A percentile compares a stretch with the other conserved stretches of the same genome.
phyloP scores from a whole-genome alignment of 2,329 filamentous ascomycete genomes.

The Berkeleyomyces rouxiae region DNA sequence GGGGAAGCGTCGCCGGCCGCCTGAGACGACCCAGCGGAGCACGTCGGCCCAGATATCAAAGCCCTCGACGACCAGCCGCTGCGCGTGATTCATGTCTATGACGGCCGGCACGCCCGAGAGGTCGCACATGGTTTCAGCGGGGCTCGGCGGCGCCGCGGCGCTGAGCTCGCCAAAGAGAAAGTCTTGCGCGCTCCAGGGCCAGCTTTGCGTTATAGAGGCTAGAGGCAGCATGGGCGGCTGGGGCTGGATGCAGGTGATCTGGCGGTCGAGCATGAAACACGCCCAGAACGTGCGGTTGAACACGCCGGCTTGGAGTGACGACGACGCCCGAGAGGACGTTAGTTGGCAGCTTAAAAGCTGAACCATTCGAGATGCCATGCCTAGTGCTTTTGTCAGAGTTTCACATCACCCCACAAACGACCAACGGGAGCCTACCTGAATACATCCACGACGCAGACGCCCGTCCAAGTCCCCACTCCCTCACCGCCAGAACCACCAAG shows the following conservation, averaged over 20 bases:
- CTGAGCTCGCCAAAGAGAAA: conserved; percentile 23
- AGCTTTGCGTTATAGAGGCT: conserved; percentile 21
- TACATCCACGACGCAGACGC: conserved; percentile 6
- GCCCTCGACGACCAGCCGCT: conserved; percentile 21
- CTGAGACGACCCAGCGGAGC: conserved; percentile 26
- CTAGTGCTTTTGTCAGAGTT: neutral
- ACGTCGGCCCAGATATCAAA: conserved; percentile 29
- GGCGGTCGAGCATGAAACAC: conserved; percentile 29
- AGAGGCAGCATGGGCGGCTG: conserved; percentile 24
- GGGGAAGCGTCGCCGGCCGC: conserved; percentile 27
- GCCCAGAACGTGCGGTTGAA: conserved; percentile 25
- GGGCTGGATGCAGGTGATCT: conserved; percentile 27
- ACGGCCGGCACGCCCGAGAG: conserved; percentile 11
- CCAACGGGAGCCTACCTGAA: neutral
- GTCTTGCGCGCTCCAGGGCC: conserved; percentile 21
- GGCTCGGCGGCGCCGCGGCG: conserved; percentile 9
- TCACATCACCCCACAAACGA: neutral
- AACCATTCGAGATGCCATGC: conserved; percentile 7
- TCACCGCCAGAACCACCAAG: neutral
- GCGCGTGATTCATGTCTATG: conserved; percentile 19
- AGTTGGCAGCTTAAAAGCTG: neutral
- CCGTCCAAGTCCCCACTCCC: neutral
- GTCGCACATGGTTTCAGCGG: neutral
- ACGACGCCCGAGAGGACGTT: neutral
- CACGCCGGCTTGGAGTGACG: neutral